These are phyloP conservation scores for Hordeum marinum DNA, from an alignment of 176 grass and related monocot genomes.

Conservation along the genomic window DNA sequence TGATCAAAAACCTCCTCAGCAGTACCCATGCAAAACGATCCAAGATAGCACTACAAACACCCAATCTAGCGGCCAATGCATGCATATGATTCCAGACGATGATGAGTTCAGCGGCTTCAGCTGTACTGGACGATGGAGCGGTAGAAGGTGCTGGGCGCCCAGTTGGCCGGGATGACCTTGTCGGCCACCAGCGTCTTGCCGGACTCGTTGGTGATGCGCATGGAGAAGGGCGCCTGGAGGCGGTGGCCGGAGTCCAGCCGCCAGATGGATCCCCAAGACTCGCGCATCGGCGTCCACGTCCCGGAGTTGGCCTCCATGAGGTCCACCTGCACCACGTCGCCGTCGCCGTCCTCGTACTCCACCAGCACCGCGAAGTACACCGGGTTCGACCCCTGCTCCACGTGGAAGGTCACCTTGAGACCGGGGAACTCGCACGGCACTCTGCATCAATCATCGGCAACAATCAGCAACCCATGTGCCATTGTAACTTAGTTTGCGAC, in stretches of 20 bases:
- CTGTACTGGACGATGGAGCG: conserved; percentile 44
- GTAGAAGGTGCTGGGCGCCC: conserved; percentile 51
- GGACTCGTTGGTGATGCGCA: conserved; percentile 58
- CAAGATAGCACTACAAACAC: conserved; percentile 2
- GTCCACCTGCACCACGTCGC: conserved; percentile 59
- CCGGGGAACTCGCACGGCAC: conserved; percentile 57
- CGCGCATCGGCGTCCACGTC: conserved; percentile 52
- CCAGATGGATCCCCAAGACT: conserved; percentile 72
- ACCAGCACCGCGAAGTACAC: conserved; percentile 59
- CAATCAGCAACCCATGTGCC: conserved; percentile 12
- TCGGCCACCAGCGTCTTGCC: conserved; percentile 50
- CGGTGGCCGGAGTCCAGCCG: conserved; percentile 54
- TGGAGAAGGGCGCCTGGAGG: conserved; percentile 57
- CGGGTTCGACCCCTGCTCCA: conserved; percentile 73
- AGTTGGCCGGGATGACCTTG: conserved; percentile 66
- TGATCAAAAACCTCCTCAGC: not conserved
- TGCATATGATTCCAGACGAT: not conserved
- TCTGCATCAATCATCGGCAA: not conserved
- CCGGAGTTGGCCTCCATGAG: conserved; percentile 55
- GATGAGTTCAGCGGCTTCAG: not conserved
- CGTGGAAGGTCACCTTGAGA: conserved; percentile 51
- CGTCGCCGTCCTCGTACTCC: conserved; percentile 67
- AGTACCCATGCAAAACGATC: not conserved
- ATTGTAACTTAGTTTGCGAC: not conserved
- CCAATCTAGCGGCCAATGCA: not conserved